Percentiles rank a stretch among this genome's conserved stretches.
phyloP scores from a whole-genome alignment of 192 early-diverging fungal genomes.

The Coemansia sp. region DNA sequence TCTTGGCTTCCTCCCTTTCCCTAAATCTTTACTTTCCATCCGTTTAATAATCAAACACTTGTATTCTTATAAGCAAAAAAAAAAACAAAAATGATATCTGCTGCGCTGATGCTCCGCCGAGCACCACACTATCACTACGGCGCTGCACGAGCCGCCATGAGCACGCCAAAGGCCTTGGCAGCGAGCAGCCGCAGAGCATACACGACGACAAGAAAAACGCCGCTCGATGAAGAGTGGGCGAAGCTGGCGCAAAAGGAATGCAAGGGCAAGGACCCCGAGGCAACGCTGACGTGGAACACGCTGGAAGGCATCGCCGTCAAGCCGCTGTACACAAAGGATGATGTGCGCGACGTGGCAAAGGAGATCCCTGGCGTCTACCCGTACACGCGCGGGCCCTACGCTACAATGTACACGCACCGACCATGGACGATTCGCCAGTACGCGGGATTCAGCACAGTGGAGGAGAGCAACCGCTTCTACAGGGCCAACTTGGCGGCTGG shows the following conservation, averaged over 20 bases:
- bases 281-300: slow-evolving; percentile 74
- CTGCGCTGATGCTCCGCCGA: background rate
- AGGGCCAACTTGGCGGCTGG: slow-evolving; percentile 83
- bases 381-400: slow-evolving; percentile 81
- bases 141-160: too few relatives aligned
- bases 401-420: slow-evolving; percentile 79
- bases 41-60: background rate
- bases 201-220: slow-evolving; percentile 24
- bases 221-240: slow-evolving; percentile 75
- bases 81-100: slow-evolving; percentile 3
- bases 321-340: slow-evolving; percentile 79
- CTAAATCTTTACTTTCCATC: background rate
- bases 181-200: background rate
- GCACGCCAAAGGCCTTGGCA: background rate
- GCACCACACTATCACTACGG: background rate
- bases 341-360: slow-evolving; percentile 58
- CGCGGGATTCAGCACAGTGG: slow-evolving; percentile 90
- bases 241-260: slow-evolving; percentile 76
- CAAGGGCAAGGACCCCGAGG: slow-evolving; percentile 80
- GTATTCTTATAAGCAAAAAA: background rate
- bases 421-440: slow-evolving; percentile 91
- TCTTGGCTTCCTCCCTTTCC: background rate
- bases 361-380: slow-evolving; percentile 85
- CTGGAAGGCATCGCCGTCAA: slow-evolving; percentile 83
- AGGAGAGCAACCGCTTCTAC: slow-evolving; percentile 88